Conservation (phyloP, 1,284 basidiomycete species). For the Marasmius sp. region DNA sequence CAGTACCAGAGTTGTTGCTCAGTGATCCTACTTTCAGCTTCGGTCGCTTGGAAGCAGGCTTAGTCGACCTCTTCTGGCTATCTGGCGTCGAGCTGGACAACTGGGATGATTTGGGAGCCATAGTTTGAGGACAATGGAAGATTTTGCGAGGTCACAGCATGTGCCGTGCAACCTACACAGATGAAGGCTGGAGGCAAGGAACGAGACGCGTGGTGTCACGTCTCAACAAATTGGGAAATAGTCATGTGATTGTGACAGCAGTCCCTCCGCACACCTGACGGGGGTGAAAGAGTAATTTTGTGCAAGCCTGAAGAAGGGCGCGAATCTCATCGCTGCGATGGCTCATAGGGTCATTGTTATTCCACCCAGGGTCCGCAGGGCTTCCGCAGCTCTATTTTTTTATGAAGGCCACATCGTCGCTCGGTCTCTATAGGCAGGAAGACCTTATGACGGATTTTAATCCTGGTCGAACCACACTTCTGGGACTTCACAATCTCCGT, state of each 20-base stretch:
- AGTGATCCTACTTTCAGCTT: conserved; percentile 33
- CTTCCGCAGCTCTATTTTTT: no score
- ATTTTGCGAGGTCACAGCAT: background rate
- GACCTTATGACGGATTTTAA: no score
- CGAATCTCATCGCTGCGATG: no score
- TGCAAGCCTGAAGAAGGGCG: no score
- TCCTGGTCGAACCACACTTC: no score
- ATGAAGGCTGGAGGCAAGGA: background rate
- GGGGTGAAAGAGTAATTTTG: background rate
- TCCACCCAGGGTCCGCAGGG: no score
- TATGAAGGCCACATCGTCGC: no score
- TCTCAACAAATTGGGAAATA: background rate
- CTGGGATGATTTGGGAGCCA: conserved; percentile 14
- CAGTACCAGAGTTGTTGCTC: conserved; percentile 28
- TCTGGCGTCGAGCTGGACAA: background rate
- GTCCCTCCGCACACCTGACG: background rate
- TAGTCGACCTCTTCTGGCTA: conserved; percentile 25
- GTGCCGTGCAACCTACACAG: background rate
- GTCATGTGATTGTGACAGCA: background rate
- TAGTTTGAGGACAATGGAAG: background rate
- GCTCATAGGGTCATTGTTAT: no score
- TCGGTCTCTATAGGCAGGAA: no score
- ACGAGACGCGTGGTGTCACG: background rate
- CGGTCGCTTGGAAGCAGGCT: conserved; percentile 2
- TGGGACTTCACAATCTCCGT: no score